phyloP scores from a whole-genome alignment of 1,139 yeast genomes.

The Kodamaea suecica region DNA sequence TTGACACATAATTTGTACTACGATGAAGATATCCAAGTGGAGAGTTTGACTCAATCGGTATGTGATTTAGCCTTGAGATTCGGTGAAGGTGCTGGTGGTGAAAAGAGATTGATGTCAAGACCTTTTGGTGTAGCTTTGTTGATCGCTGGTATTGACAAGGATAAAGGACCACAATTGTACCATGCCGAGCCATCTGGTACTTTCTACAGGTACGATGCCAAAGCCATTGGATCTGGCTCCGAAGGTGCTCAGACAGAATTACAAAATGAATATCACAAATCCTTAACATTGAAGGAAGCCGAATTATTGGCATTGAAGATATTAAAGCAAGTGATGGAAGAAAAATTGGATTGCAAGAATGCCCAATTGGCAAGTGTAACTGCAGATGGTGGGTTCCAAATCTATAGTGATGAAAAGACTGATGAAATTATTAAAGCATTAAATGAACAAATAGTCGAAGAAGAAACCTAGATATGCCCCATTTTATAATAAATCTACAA shows the following conservation, averaged over 20 bases:
- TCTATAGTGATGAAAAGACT: constrained; percentile 81
- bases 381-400: constrained; percentile 77
- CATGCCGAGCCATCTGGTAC: constrained; percentile 99
- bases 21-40: constrained; percentile 91
- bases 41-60: constrained; percentile 91
- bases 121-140: constrained; percentile 98
- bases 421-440: constrained; percentile 74
- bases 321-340: constrained; percentile 98
- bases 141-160: constrained; percentile 90
- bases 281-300: constrained; percentile 90
- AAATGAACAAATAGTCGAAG: constrained; percentile 67
- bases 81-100: constrained; percentile 98
- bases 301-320: constrained; percentile 86
- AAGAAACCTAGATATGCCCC: constrained; percentile 3
- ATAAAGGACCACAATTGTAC: constrained; percentile 92
- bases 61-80: constrained; percentile 96
- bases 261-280: constrained; percentile 94
- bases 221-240: constrained; percentile 97
- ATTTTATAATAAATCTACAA: too few species aligned
- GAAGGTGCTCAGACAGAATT: constrained; percentile 99
- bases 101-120: constrained; percentile 94
- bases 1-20: constrained; percentile 86
- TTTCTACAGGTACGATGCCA: constrained; percentile 94
- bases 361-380: constrained; percentile 96
- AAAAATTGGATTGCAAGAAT: constrained; percentile 90